Evolutionary conservation across 2,329 filamentous ascomycete genomes (phyloP).

Genomic region (Colletotrichum sojae): DNA sequence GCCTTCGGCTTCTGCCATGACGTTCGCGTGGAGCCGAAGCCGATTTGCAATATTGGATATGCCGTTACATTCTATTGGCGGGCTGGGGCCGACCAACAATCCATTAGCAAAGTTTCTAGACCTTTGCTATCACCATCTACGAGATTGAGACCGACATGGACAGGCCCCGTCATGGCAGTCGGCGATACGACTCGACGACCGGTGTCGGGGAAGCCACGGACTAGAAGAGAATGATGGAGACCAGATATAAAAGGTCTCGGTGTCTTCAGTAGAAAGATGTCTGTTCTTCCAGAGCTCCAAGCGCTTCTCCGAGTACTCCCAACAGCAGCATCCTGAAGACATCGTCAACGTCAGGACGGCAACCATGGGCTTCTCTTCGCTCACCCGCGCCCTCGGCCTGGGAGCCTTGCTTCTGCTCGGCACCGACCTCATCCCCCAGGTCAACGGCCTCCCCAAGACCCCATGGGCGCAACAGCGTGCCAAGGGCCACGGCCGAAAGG

Average conservation of each 20-base stretch:
- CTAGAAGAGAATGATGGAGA: rapidly evolving
- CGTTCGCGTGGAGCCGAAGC: background rate
- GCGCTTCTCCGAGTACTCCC: background rate
- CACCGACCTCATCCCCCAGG: constrained; percentile 12
- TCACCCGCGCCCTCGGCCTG: constrained; percentile 14
- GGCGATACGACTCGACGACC: constrained; percentile 2
- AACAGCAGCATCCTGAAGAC: background rate
- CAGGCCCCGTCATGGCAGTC: background rate
- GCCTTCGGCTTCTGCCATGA: background rate
- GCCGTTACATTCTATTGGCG: background rate
- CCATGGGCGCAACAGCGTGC: constrained; percentile 34
- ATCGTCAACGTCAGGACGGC: background rate
- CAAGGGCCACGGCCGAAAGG: constrained; percentile 33
- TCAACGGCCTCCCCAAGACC: constrained; percentile 22
- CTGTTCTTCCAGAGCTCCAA: background rate
- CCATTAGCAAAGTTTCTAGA: too few relatives aligned
- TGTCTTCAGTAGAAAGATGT: too few relatives aligned
- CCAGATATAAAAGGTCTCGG: background rate
- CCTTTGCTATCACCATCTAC: background rate
- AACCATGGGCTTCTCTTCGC: constrained; percentile 21
- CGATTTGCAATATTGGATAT: background rate
- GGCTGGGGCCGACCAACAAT: background rate
- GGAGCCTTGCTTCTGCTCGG: constrained; percentile 26
- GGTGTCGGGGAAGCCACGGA: background rate
- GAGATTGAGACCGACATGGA: background rate